These are phyloP conservation scores for Massarina eburnea DNA, from an alignment of 2,329 filamentous ascomycete species.

Conservation along the genomic window DNA sequence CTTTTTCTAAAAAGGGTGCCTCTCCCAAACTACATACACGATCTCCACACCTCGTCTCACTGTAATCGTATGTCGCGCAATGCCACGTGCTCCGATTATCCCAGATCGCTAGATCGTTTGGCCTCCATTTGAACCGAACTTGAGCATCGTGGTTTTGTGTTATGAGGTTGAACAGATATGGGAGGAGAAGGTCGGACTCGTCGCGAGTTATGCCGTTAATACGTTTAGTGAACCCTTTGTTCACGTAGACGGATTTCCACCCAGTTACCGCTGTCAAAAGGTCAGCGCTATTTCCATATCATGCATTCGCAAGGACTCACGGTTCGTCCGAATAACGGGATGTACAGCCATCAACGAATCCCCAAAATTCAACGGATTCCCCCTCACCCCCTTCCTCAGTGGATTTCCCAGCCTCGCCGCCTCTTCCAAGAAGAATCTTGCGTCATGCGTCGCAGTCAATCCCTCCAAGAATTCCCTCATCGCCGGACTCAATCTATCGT, in stretches of 20 bases:
- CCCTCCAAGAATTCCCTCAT: slow-evolving; percentile 53
- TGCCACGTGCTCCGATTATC: slow-evolving; percentile 65
- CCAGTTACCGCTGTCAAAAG: slow-evolving; percentile 54
- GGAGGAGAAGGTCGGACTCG: slow-evolving; percentile 49
- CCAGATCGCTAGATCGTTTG: slow-evolving; percentile 58
- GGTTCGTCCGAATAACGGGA: slow-evolving; percentile 64
- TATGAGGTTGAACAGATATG: slow-evolving; percentile 48
- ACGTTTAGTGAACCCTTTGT: slow-evolving; percentile 35
- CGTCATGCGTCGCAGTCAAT: slow-evolving; percentile 49
- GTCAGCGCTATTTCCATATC: not conserved
- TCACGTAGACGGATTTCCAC: slow-evolving; percentile 55
- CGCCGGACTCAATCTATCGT: slow-evolving; percentile 53
- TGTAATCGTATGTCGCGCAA: slow-evolving; percentile 65
- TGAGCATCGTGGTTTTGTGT: slow-evolving; percentile 56
- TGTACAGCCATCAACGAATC: slow-evolving; percentile 54
- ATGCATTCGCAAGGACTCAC: slow-evolving; percentile 11
- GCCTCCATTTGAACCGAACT: slow-evolving; percentile 52
- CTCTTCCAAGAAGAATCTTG: slow-evolving; percentile 33
- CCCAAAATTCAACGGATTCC: slow-evolving; percentile 59
- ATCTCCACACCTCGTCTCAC: slow-evolving; percentile 53
- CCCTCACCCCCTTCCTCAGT: slow-evolving; percentile 35
- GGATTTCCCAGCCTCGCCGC: slow-evolving; percentile 29
- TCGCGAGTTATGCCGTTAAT: slow-evolving; percentile 51
- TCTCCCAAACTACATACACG: slow-evolving; percentile 58
- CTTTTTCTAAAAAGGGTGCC: slow-evolving; percentile 58